Base-by-base conservation (phyloP, 192 early-diverging fungal genomes). In the Coemansia aciculifera region DNA sequence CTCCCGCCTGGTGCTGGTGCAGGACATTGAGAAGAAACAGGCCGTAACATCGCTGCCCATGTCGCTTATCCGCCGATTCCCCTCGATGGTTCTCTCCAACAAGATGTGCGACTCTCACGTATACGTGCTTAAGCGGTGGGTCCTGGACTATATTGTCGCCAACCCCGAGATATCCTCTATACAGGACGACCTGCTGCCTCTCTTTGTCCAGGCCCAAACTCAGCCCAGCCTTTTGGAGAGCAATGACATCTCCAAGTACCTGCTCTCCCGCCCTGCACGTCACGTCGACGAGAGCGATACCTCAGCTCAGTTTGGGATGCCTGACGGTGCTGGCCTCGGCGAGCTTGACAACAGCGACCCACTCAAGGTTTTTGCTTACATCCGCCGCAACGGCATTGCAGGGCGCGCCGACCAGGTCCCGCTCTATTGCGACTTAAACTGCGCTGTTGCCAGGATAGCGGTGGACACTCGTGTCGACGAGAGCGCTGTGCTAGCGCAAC, bases 101-200 rank as follows among this genome's bases (percentile, higher is more conserved):
- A 86, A 91, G 46, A 85, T 98, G 67, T 89, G 92, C 64, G 94
- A 97, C 77, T 91, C 92, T 7, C 98, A 98, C 68, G 62, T 97
- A 23, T 99, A 98, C 67, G 87, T 98, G 12, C 92, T 97, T 78
- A 92, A 94, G 66, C 84, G 86, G 36, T 99, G 98, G 98, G 90
- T 99, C 2, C 74, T 97, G 59, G 95, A 98, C 75, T 74, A 93
- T 62, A 71, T 97, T 12, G 78, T 74, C 13, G 77, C 84, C 72
- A 84, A 92, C 73, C 85, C 87, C 15, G 81, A 82, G 15, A 86
- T 92, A 34, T 75, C 84, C n/a, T 92, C 92, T 71, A 78, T 98
- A 13, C 88, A 91, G 57, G 84, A 89, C 60, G 93, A 97, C 67
- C 81, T 98, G 32, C 78, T 99, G 44, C 96, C 93, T 9, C 69